These are phyloP conservation scores for Colletotrichum sp. DNA, from an alignment of 2,329 filamentous ascomycete genomes.

Conservation along the genomic window DNA sequence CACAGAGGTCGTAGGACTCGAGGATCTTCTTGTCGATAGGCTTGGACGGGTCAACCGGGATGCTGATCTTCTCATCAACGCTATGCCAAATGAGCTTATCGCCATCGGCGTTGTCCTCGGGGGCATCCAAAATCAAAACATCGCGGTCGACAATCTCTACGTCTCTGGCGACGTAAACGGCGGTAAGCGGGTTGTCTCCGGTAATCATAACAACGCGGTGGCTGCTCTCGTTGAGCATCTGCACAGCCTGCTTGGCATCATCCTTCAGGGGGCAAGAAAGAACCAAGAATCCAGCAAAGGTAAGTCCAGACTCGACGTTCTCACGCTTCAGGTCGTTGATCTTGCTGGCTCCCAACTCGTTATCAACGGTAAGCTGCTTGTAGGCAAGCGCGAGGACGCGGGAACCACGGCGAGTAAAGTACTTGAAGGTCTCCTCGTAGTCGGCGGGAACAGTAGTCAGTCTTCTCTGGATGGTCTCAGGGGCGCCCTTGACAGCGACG, in stretches of 20 bases:
- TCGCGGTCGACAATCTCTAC: slow-evolving; percentile 98
- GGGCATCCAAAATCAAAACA: slow-evolving; percentile 91
- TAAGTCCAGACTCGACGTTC: slow-evolving; percentile 82
- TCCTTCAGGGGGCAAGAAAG: slow-evolving; percentile 96
- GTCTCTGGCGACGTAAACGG: slow-evolving; percentile 91
- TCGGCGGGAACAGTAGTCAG: slow-evolving; percentile 80
- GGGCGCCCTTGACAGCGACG: slow-evolving; percentile 94
- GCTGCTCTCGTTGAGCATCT: slow-evolving; percentile 98
- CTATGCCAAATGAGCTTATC: slow-evolving; percentile 92
- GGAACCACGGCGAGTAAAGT: slow-evolving; percentile 94
- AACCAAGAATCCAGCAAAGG: slow-evolving; percentile 94
- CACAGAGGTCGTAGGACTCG: slow-evolving; percentile 86
- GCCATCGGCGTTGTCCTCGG: slow-evolving; percentile 84
- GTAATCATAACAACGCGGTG: slow-evolving; percentile 99
- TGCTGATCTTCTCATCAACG: slow-evolving; percentile 86
- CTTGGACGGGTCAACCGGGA: slow-evolving; percentile 83
- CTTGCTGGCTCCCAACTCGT: slow-evolving; percentile 80
- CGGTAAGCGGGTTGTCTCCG: slow-evolving; percentile 95
- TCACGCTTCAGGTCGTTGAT: slow-evolving; percentile 97
- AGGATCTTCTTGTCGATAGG: slow-evolving; percentile 83
- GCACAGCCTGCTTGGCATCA: slow-evolving; percentile 90
- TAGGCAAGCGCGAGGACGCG: slow-evolving; percentile 93
- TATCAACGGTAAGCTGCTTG: slow-evolving; percentile 84
- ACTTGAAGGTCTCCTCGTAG: slow-evolving; percentile 98
- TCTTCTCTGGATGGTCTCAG: slow-evolving; percentile 96